Evolutionary conservation across 1,284 basidiomycete species (phyloP), one percentile per base, ranked within the genome.

Genomic region (Moniliophthora roreri): DNA sequence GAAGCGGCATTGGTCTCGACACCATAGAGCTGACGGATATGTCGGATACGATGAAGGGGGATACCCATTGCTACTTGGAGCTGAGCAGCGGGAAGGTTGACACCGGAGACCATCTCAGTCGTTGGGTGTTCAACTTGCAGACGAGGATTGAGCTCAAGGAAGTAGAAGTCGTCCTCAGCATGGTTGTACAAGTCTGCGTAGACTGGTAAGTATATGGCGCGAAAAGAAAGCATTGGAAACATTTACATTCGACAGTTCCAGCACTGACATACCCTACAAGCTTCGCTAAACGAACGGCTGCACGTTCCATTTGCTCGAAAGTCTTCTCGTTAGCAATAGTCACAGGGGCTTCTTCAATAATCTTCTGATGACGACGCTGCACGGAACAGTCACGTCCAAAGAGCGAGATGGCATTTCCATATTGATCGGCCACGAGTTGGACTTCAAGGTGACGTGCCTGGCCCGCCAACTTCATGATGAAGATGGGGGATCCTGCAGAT

Each of bases 381-480:
- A 99, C 97, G 53, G 97, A 99, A 72, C 97, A 99, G 72, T 99
- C 97, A 70, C 97, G 95, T 64, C 97, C 97, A 66, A 99, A 99
- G 52, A 99, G 82, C 51, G 95, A 98, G 66, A 99, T 99, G 35
- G 97, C 97, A 71, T 98, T 98, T 56, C 97, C 97, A 71, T 99
- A 99, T 73, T 99, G 97, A 76, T 99, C 97, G 48, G 97, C 97
- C 41, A 99, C 85, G 42, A 99, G 84, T 73, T 99, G 97, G 23
- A 99, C 97, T 74, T 99, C 97, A 62, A 99, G 78, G 73, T 99
- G 97, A 60, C 97, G 91, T 36, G 97, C 97, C 62, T 93, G 89
- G 21, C 95, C 95, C 34, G 97, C 97, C 57, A 99, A 89, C 78
- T 99, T 99, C 97, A 99, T 99, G 75, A 99, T 93, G 73, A 99